These are phyloP conservation scores for Grigorovia jiainica DNA, from an alignment of 805 yeast genomes.

Conservation along the genomic window DNA sequence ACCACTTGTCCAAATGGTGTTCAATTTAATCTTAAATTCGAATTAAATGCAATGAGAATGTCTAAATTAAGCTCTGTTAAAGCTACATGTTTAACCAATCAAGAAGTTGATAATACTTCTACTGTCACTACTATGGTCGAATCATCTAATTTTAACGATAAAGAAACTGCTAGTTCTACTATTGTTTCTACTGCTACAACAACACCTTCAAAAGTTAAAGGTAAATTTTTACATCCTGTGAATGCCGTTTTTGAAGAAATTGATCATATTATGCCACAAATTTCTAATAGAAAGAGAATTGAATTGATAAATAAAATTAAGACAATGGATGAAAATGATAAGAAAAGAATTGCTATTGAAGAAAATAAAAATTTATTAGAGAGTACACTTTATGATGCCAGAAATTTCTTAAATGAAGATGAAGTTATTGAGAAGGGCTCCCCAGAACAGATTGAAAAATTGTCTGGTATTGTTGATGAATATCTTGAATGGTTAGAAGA, in stretches of 20 bases:
- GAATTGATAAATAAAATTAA: conserved; percentile 33
- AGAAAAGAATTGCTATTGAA: conserved; percentile 42
- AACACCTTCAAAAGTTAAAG: conserved; percentile 9
- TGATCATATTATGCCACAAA: conserved; percentile 1
- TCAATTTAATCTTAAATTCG: conserved; percentile 34
- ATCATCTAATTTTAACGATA: conserved; percentile 20
- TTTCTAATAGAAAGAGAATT: conserved; percentile 3
- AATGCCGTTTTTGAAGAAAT: background rate
- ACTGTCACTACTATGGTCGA: conserved; percentile 6
- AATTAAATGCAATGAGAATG: conserved; percentile 40
- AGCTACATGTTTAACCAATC: conserved; percentile 34
- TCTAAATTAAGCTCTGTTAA: conserved; percentile 38
- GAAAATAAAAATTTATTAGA: conserved; percentile 63
- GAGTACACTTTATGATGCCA: conserved; percentile 57
- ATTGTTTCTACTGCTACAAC: conserved; percentile 5
- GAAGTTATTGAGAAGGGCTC: conserved; percentile 37
- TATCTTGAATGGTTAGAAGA: conserved; percentile 72
- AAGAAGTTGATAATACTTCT: conserved; percentile 10
- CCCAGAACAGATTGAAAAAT: conserved; percentile 29
- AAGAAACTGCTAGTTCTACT: conserved; percentile 10
- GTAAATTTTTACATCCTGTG: conserved; percentile 4
- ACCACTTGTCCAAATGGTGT: conserved; percentile 33
- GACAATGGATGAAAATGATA: conserved; percentile 44
- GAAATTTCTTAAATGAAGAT: conserved; percentile 49
- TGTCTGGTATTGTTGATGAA: conserved; percentile 34